These are phyloP conservation scores for Microcyclospora tardicrescens DNA, from an alignment of 2,329 filamentous ascomycete genomes.

Conservation along the genomic window DNA sequence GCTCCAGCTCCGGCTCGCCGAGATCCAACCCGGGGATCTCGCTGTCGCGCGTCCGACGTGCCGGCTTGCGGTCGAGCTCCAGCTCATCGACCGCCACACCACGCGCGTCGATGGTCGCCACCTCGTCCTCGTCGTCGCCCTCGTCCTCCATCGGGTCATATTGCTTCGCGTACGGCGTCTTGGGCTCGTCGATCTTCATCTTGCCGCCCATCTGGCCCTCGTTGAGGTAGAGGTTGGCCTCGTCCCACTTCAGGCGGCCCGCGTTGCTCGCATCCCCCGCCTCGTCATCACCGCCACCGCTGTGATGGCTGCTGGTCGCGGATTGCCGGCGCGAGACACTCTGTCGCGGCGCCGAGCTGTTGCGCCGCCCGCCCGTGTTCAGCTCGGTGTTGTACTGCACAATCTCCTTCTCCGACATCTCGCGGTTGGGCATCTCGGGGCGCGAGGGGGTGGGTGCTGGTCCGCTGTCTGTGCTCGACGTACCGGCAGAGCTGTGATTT, in stretches of 20 bases:
- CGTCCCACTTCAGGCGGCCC: conserved; percentile 89
- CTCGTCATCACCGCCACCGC: conserved; percentile 1
- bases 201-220: conserved; percentile 90
- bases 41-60: conserved; percentile 39
- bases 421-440: conserved; percentile 32
- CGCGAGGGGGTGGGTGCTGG: conserved; percentile 21
- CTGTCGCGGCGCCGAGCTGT: conserved; percentile 58
- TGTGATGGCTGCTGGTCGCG: conserved; percentile 17
- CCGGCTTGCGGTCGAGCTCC: conserved; percentile 37
- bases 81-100: conserved; percentile 58
- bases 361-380: conserved; percentile 81
- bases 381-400: conserved; percentile 87
- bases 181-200: conserved; percentile 99
- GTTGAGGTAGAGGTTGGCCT: conserved; percentile 91
- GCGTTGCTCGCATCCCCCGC: conserved; percentile 31
- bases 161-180: conserved; percentile 87
- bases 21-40: conserved; percentile 88
- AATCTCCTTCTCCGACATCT: conserved; percentile 67
- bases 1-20: conserved; percentile 67
- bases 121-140: conserved; percentile 77
- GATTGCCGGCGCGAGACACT: conserved; percentile 63
- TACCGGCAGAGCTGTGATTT: conserved; percentile 13
- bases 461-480: too few species aligned
- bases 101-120: conserved; percentile 52
- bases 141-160: conserved; percentile 86